These are phyloP conservation scores for Sarcomyxa edulis DNA, from an alignment of 768 basidiomycete species.

Conservation along the genomic window DNA sequence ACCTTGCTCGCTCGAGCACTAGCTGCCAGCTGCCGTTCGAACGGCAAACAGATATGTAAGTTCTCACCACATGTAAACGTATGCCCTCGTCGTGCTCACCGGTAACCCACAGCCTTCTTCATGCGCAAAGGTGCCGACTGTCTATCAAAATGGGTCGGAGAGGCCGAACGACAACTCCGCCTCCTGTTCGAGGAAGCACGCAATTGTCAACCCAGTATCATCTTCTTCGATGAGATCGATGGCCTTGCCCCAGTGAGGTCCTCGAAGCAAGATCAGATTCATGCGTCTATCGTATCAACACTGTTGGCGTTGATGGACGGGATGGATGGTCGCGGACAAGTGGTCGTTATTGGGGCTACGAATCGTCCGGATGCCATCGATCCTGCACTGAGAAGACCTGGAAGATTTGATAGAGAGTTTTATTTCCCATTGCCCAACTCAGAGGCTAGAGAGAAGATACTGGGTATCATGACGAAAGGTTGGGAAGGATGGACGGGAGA, in stretches of 20 bases:
- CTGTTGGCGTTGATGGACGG: conserved; percentile 97
- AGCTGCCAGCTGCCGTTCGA: conserved; percentile 85
- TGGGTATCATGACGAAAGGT: conserved; percentile 82
- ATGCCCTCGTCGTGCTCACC: neutral
- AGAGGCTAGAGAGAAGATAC: conserved; percentile 82
- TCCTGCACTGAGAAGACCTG: conserved; percentile 89
- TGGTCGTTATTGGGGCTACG: conserved; percentile 96
- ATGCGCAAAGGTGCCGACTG: conserved; percentile 99
- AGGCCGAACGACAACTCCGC: conserved; percentile 93
- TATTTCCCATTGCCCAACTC: conserved; percentile 90
- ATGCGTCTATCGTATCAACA: conserved; percentile 95
- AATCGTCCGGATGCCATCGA: conserved; percentile 98
- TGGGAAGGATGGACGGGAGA: conserved; percentile 80
- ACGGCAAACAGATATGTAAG: conserved; percentile 85
- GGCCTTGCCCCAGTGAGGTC: conserved; percentile 96
- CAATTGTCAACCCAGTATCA: conserved; percentile 90
- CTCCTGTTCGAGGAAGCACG: conserved; percentile 95
- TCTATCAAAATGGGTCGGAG: conserved; percentile 98
- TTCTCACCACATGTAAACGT: conserved; percentile 9
- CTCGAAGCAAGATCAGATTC: conserved; percentile 98
- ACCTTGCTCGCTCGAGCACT: conserved; percentile 91
- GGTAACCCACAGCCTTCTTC: conserved; percentile 90
- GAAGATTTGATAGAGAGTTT: conserved; percentile 96
- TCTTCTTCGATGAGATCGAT: conserved; percentile 99
- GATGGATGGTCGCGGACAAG: conserved; percentile 97